Evolutionary conservation across 108 stramenopile genomes (phyloP), one percentile per base, ranked within the genome.

Genomic region (Parietichytrium sp.): DNA sequence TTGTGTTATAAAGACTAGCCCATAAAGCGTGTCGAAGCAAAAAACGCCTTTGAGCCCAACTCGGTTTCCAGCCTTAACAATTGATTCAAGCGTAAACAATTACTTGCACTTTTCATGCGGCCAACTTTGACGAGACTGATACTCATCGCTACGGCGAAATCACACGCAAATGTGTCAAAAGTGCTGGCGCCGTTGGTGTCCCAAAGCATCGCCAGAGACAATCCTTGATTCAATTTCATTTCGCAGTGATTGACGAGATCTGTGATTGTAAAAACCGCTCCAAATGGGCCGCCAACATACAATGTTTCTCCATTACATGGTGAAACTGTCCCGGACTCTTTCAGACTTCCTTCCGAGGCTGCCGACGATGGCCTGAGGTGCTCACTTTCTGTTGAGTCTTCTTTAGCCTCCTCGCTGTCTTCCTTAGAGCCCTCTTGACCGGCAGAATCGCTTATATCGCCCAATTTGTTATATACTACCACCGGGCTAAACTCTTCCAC

Each of bases 261-360:
- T n/a, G 61, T 72, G 4, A 72, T 42, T 1, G 61, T 72, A 2
- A 45, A 72, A 23, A 72, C 61, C 23, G 36, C 61, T 10, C 61
- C 45, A 3, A 72, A 72, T 6, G 61, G 61, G 13, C 38, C 45
- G 6, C 61, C 61, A 10, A 72, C 33, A 38, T 45, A 72, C n/a
- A 72, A 45, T n/a, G 38, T 33, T 6, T 72, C 61, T 7, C 61
- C 61, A 72, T 72, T 72, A 25, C 61, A 72, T 25, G 61, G 61
- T 7, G 61, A 25, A 33, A n/a, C n/a, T n/a, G n/a, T n/a, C n/a
- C n/a, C n/a, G n/a, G n/a, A n/a, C n/a, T n/a, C n/a, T n/a, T n/a
- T n/a, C n/a, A 72, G 61, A 6, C 42, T 42, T n/a, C 61, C 45
- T 10, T 72, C 61, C 8, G 10, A 6, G 42, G 38, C 45, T 7